These are phyloP conservation scores for Alternaria alternata DNA, from an alignment of 2,329 filamentous ascomycete species.

Conservation along the genomic window DNA sequence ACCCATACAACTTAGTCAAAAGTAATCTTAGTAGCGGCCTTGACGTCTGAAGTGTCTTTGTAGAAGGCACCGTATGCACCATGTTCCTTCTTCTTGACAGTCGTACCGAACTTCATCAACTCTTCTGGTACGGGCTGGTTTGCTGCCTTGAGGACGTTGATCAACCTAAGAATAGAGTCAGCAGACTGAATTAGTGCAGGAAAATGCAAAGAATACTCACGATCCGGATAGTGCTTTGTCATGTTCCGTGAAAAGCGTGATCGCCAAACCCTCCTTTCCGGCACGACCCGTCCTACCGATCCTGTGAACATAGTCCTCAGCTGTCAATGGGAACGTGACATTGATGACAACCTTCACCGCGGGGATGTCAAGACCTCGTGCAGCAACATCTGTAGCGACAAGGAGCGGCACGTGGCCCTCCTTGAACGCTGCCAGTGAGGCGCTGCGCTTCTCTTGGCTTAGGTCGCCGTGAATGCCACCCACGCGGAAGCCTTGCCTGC, in stretches of 20 bases:
- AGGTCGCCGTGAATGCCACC: constrained; percentile 94
- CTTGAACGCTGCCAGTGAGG: constrained; percentile 91
- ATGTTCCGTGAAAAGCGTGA: constrained; percentile 93
- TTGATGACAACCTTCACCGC: constrained; percentile 95
- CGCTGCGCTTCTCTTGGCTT: constrained; percentile 85
- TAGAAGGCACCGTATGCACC: constrained; percentile 95
- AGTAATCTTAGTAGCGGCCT: constrained; percentile 89
- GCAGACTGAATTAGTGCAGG: not conserved
- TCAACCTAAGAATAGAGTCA: constrained; percentile 65
- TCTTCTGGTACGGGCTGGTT: constrained; percentile 90
- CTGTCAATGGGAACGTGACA: constrained; percentile 91
- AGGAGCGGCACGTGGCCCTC: constrained; percentile 80
- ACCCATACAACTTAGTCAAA: constrained; percentile 67
- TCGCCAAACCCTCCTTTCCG: constrained; percentile 85
- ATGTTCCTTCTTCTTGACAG: constrained; percentile 98
- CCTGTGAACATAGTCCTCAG: constrained; percentile 96
- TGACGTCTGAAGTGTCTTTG: constrained; percentile 84
- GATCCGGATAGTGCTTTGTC: constrained; percentile 92
- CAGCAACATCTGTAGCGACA: constrained; percentile 95
- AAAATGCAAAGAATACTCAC: constrained; percentile 62
- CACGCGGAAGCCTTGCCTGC: constrained; percentile 80
- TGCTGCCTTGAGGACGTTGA: constrained; percentile 94
- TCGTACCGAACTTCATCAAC: constrained; percentile 93
- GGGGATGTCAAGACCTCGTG: constrained; percentile 92
- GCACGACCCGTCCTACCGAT: constrained; percentile 94